These are phyloP conservation scores for Claviceps spartinae DNA, from an alignment of 2,329 filamentous ascomycete genomes.

Conservation along the genomic window DNA sequence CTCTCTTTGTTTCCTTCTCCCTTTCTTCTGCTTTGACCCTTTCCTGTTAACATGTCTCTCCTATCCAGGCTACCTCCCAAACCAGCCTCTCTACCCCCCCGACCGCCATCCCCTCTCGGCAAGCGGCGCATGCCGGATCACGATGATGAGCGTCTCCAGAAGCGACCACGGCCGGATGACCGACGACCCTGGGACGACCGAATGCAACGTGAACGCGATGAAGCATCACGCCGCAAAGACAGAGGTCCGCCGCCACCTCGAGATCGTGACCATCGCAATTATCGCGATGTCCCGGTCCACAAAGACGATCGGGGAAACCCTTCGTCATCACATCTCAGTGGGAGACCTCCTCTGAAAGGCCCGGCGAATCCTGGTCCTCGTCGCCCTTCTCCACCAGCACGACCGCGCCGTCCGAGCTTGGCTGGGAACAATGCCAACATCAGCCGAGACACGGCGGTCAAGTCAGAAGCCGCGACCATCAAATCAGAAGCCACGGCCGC, in stretches of 20 bases:
- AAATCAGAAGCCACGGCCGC: no score
- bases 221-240: slow-evolving; percentile 20
- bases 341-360: slow-evolving; percentile 21
- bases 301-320: slow-evolving; percentile 15
- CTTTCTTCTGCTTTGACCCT: neutral
- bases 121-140: slow-evolving; percentile 33
- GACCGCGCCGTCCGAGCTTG: slow-evolving; percentile 23
- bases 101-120: slow-evolving; percentile 28
- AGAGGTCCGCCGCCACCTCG: neutral
- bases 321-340: slow-evolving; percentile 21
- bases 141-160: slow-evolving; percentile 33
- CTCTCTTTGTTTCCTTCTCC: neutral
- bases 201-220: slow-evolving; percentile 19
- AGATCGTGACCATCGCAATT: slow-evolving; percentile 4
- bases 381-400: slow-evolving; percentile 23
- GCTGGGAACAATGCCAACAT: slow-evolving; percentile 21
- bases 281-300: slow-evolving; percentile 3
- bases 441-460: slow-evolving; percentile 24
- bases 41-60: no score
- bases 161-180: slow-evolving; percentile 30
- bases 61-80: slow-evolving; percentile 21
- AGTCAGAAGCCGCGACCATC: slow-evolving; percentile 17
- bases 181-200: slow-evolving; percentile 19
- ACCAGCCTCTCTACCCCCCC: slow-evolving; percentile 21
- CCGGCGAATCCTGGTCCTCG: slow-evolving; percentile 12